These are phyloP conservation scores for Coccinonectria pachysandricola DNA, from an alignment of 2,329 filamentous ascomycete genomes.

Conservation along the genomic window DNA sequence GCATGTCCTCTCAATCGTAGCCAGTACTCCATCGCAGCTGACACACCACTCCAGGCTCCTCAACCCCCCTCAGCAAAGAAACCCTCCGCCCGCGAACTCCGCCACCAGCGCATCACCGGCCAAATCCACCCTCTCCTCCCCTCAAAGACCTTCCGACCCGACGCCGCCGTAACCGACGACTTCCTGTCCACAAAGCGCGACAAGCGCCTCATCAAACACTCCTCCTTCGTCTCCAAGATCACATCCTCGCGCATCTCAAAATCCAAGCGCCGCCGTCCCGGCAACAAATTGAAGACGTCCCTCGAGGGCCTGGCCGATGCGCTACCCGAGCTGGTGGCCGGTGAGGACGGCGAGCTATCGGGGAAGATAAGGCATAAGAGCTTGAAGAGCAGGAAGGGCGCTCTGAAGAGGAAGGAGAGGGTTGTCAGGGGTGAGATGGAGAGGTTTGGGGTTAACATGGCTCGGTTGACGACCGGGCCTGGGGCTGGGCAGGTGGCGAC, in stretches of 20 bases:
- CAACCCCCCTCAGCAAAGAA: constrained; percentile 35
- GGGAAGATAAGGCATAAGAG: constrained; percentile 65
- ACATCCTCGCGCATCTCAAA: constrained; percentile 39
- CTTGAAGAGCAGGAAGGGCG: constrained; percentile 64
- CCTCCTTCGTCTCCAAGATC: constrained; percentile 67
- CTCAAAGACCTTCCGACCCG: constrained; percentile 40
- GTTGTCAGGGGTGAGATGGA: constrained; percentile 73
- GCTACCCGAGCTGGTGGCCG: constrained; percentile 51
- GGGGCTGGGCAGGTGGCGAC: constrained; percentile 8
- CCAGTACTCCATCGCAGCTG: rapidly evolving
- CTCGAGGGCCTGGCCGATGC: constrained; percentile 72
- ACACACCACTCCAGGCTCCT: constrained; percentile 14
- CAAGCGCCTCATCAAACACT: constrained; percentile 74
- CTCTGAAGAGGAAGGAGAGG: constrained; percentile 72
- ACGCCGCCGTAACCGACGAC: constrained; percentile 39
- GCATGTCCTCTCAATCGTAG: too few relatives aligned
- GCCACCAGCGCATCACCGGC: constrained; percentile 39
- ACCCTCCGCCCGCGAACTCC: constrained; percentile 47
- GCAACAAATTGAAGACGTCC: constrained; percentile 68
- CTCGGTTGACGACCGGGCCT: constrained; percentile 48
- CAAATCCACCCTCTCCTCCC: constrained; percentile 40
- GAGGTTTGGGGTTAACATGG: constrained; percentile 75
- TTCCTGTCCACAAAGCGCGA: constrained; percentile 71
- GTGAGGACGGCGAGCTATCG: constrained; percentile 31
- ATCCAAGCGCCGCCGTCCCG: constrained; percentile 41